phyloP scores from a whole-genome alignment of 1,139 yeast species.

The Suhomyces taliae region DNA sequence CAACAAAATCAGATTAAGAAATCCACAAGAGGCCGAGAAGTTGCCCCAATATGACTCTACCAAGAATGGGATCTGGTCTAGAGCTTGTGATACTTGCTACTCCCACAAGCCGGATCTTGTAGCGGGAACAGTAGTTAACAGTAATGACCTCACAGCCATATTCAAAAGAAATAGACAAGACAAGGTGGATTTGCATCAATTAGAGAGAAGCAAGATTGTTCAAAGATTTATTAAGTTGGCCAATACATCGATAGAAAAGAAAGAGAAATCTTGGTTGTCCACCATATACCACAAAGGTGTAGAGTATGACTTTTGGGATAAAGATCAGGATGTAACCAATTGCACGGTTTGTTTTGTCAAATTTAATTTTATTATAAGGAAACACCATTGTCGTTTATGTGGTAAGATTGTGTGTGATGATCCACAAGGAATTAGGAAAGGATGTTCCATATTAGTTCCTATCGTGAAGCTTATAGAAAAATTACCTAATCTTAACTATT shows the following conservation, averaged over 20 bases:
- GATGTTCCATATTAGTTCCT: constrained; percentile 76
- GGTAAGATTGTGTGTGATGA: constrained; percentile 83
- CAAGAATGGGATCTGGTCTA: constrained; percentile 59
- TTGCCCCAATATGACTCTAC: constrained; percentile 31
- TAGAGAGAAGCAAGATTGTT: constrained; percentile 60
- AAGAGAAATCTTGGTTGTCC: constrained; percentile 11
- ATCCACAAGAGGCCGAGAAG: constrained; percentile 34
- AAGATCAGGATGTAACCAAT: constrained; percentile 46
- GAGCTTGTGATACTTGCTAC: constrained; percentile 70
- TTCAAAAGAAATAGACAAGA: constrained; percentile 45
- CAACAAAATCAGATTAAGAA: constrained; percentile 44
- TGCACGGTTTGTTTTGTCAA: constrained; percentile 65
- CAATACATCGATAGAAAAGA: constrained; percentile 19
- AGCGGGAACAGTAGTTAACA: constrained; percentile 37
- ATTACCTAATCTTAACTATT: constrained; percentile 39
- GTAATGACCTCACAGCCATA: constrained; percentile 43
- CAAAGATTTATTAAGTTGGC: constrained; percentile 56
- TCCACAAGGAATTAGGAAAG: constrained; percentile 30
- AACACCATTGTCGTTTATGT: constrained; percentile 88
- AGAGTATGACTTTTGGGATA: constrained; percentile 57
- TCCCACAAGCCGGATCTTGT: constrained; percentile 53
- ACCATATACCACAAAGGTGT: neutral
- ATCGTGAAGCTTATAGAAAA: constrained; percentile 47
- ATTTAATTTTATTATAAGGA: constrained; percentile 63
- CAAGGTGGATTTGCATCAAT: constrained; percentile 41